These are phyloP conservation scores for Meredithiella fracta DNA, from an alignment of 2,329 filamentous ascomycete species.

Conservation along the genomic window DNA sequence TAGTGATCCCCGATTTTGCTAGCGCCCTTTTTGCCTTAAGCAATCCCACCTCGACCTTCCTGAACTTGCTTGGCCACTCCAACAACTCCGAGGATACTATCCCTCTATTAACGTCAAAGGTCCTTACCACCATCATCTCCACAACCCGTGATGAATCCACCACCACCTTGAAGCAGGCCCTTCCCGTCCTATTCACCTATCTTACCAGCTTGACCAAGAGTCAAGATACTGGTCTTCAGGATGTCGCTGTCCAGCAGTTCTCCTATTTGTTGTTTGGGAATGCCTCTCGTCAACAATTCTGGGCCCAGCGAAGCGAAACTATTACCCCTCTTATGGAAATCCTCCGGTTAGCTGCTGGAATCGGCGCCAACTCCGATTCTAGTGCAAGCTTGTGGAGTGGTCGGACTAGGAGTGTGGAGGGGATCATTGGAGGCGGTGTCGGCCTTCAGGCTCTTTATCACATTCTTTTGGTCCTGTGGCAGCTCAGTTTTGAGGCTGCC, in stretches of 20 bases:
- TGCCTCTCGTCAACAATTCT: slow-evolving; percentile 66
- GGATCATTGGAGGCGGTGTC: slow-evolving; percentile 59
- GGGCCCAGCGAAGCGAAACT: slow-evolving; percentile 78
- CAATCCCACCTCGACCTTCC: slow-evolving; percentile 66
- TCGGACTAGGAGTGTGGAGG: slow-evolving; percentile 46
- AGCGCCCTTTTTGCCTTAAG: slow-evolving; percentile 58
- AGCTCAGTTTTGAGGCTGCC: slow-evolving; percentile 85
- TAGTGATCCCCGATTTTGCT: slow-evolving; percentile 66
- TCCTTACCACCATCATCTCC: slow-evolving; percentile 64
- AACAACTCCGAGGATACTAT: slow-evolving; percentile 62
- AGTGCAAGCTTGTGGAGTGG: slow-evolving; percentile 47
- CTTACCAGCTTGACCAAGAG: slow-evolving; percentile 70
- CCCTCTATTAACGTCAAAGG: slow-evolving; percentile 74
- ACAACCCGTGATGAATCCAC: slow-evolving; percentile 44
- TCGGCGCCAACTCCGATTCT: slow-evolving; percentile 46
- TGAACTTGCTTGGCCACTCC: slow-evolving; percentile 67
- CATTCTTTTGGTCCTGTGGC: slow-evolving; percentile 85
- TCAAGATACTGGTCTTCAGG: slow-evolving; percentile 76
- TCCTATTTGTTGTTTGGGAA: slow-evolving; percentile 66
- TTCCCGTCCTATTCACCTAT: slow-evolving; percentile 73
- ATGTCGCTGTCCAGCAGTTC: slow-evolving; percentile 87
- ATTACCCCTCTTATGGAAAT: slow-evolving; percentile 69
- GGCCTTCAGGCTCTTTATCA: slow-evolving; percentile 88
- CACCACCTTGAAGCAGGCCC: slow-evolving; percentile 56
- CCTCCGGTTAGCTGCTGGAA: slow-evolving; percentile 59